phyloP scores from a whole-genome alignment of 306 rosid species.

The Prunus kanzakura region DNA sequence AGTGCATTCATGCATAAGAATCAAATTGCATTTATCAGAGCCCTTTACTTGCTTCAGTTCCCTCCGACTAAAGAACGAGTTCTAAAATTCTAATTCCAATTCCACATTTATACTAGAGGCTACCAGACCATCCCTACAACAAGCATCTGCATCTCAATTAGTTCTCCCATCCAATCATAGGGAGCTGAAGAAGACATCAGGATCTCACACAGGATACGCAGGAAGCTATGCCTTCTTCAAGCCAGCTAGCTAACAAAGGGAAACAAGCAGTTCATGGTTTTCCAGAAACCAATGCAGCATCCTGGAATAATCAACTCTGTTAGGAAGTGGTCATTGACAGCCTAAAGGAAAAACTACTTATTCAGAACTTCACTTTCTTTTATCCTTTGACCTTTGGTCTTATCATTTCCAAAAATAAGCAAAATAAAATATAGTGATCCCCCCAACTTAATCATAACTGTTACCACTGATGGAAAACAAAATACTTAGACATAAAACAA shows the following conservation, averaged over 20 bases:
- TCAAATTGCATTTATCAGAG: conserved; percentile 10
- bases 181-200: conserved; percentile 9
- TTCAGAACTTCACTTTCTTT: neutral
- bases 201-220: neutral
- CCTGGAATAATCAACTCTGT: conserved; percentile 25
- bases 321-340: conserved; percentile 19
- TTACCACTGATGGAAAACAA: conserved; percentile 1
- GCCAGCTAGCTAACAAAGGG: conserved; percentile 2
- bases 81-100: conserved; percentile 17
- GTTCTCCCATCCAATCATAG: neutral
- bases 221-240: neutral
- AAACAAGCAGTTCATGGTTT: neutral
- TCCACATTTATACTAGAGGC: neutral
- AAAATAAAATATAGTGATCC: neutral
- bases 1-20: conserved; percentile 19
- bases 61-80: conserved; percentile 11
- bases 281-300: conserved; percentile 16
- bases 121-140: neutral
- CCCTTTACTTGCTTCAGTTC: conserved; percentile 7
- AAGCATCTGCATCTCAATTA: conserved; percentile 5
- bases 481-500: neutral
- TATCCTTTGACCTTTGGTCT: neutral
- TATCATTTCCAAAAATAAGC: neutral
- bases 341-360: neutral
- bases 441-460: neutral